A percentile compares a stretch with the other conserved stretches of the same genome.
Evolutionary conservation across 352 stramenopile genomes (phyloP).

Genomic region (Globisporangium carolinianum): DNA sequence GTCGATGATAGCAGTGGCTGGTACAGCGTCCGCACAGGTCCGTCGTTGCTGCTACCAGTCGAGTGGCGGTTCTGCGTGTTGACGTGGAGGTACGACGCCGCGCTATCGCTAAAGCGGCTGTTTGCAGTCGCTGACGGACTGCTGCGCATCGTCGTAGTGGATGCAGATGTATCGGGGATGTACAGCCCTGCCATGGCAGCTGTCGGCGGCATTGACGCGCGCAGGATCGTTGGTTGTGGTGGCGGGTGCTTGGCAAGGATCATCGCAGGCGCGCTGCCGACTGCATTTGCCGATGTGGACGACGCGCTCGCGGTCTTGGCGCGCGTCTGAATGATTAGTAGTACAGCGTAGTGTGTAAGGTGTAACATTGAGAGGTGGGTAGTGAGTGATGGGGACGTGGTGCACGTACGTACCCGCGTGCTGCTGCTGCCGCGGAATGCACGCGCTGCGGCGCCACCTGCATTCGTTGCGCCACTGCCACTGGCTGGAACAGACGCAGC

Average conservation of each 20-base stretch:
- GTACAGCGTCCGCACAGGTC: slow-evolving; percentile 10
- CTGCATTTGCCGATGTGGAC: background rate
- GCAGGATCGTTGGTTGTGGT: slow-evolving; percentile 23
- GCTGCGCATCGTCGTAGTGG: background rate
- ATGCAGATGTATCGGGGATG: slow-evolving; percentile 5
- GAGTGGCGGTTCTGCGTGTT: slow-evolving; percentile 11
- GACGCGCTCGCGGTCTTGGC: slow-evolving; percentile 17
- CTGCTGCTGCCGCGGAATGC: slow-evolving; percentile 20
- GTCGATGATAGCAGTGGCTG: slow-evolving; percentile 5
- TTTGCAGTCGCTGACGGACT: slow-evolving; percentile 2
- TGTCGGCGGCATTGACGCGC: slow-evolving; percentile 2
- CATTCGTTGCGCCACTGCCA: background rate
- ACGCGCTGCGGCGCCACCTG: slow-evolving; percentile 11
- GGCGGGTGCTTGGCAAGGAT: slow-evolving; percentile 39
- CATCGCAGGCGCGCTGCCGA: slow-evolving; percentile 6
- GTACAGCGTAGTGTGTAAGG: background rate
- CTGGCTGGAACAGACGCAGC: background rate
- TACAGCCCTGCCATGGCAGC: slow-evolving; percentile 4
- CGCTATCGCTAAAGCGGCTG: slow-evolving; percentile 9
- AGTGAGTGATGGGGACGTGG: background rate
- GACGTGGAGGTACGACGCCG: slow-evolving; percentile 11
- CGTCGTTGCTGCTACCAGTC: slow-evolving; percentile 1
- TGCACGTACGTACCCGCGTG: slow-evolving; percentile 10
- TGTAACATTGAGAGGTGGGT: background rate
- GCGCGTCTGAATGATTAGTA: slow-evolving; percentile 15